phyloP scores from a whole-genome alignment of 2,329 filamentous ascomycete genomes.

The Cercospora citrullina region DNA sequence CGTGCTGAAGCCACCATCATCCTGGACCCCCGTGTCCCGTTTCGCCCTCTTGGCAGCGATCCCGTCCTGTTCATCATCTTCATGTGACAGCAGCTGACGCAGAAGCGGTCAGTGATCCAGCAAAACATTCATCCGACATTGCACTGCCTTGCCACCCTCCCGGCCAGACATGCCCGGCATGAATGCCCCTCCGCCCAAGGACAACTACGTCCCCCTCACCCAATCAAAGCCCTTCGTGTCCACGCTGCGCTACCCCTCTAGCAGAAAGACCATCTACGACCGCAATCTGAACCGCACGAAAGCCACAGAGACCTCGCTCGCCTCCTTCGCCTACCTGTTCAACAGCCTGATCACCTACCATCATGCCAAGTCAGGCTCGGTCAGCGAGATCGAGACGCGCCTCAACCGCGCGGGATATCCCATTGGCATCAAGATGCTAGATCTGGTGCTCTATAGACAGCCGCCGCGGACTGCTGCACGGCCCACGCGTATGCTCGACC shows the following conservation, averaged over 20 bases:
- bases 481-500: constrained; percentile 82
- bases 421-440: constrained; percentile 89
- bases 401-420: constrained; percentile 67
- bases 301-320: constrained; percentile 83
- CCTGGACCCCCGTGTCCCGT: neutral
- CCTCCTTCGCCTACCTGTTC: constrained; percentile 94
- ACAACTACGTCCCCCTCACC: constrained; percentile 31
- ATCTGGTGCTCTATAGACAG: constrained; percentile 87
- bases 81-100: constrained; percentile 6
- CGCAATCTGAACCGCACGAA: constrained; percentile 87
- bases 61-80: constrained; percentile 1
- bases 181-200: constrained; percentile 22
- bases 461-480: constrained; percentile 65
- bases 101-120: neutral
- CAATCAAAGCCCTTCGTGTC: constrained; percentile 39
- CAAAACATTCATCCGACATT: neutral
- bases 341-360: constrained; percentile 96
- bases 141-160: neutral
- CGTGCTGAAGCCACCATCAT: neutral
- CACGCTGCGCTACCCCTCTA: constrained; percentile 83
- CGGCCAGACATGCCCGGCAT: constrained; percentile 22
- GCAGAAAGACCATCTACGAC: constrained; percentile 97
- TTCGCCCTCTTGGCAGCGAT: neutral
- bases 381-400: constrained; percentile 76
- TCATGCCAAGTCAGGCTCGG: constrained; percentile 83